phyloP scores from a whole-genome alignment of 306 rosid genomes.

The Prunus fruticosa region DNA sequence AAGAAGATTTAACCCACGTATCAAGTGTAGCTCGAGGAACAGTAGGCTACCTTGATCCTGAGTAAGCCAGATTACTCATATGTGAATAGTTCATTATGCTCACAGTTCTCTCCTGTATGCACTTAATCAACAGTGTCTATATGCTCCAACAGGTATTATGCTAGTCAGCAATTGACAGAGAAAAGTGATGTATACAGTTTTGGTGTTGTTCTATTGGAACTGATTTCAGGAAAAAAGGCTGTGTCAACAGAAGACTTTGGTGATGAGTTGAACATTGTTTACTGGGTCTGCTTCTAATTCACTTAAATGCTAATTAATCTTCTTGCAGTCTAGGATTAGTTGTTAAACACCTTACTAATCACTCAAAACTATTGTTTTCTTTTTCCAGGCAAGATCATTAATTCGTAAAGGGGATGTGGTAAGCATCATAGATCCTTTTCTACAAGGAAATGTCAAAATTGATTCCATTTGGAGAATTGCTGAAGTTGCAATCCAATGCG shows the following conservation, averaged over 20 bases:
- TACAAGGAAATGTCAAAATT: slow-evolving; percentile 56
- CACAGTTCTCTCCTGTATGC: slow-evolving; percentile 17
- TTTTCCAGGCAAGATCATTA: slow-evolving; percentile 69
- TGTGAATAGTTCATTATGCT: slow-evolving; percentile 9
- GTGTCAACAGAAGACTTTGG: slow-evolving; percentile 85
- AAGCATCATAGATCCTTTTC: slow-evolving; percentile 69
- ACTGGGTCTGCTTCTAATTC: slow-evolving; percentile 62
- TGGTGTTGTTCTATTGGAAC: slow-evolving; percentile 87
- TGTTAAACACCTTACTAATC: background rate
- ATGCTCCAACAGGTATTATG: slow-evolving; percentile 67
- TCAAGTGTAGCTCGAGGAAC: slow-evolving; percentile 95
- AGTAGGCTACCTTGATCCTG: slow-evolving; percentile 94
- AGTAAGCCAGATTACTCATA: slow-evolving; percentile 49
- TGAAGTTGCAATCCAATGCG: slow-evolving; percentile 83
- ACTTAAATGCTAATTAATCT: background rate
- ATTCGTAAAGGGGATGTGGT: slow-evolving; percentile 76
- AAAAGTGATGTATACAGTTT: slow-evolving; percentile 95
- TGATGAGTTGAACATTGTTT: slow-evolving; percentile 86
- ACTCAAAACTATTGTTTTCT: slow-evolving; percentile 17
- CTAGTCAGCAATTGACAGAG: slow-evolving; percentile 87
- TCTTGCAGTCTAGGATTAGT: background rate
- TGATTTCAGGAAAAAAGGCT: slow-evolving; percentile 86
- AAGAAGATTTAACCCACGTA: slow-evolving; percentile 90
- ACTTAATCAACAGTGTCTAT: slow-evolving; percentile 14
- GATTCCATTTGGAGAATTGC: slow-evolving; percentile 93